Conservation (phyloP, 2,329 filamentous ascomycete species). For the Pseudogymnoascus destructans region DNA sequence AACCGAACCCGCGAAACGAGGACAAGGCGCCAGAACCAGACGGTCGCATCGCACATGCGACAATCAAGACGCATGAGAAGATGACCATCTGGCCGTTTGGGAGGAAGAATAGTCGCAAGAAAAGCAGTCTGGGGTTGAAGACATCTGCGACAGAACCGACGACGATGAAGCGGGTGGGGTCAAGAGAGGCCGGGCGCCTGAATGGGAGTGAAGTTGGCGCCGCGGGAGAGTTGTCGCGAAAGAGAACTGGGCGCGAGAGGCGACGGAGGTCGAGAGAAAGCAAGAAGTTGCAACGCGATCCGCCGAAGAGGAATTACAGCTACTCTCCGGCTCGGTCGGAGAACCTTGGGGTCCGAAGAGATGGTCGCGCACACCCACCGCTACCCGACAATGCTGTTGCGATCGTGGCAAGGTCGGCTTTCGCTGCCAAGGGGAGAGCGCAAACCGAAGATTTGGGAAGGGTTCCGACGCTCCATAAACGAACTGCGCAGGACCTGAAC, state of each 20-base stretch:
- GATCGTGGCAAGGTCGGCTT: slow-evolving; percentile 19
- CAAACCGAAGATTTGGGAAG: slow-evolving; percentile 32
- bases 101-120: slow-evolving; percentile 55
- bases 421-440: slow-evolving; percentile 19
- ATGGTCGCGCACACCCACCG: slow-evolving; percentile 19
- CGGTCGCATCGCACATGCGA: slow-evolving; percentile 1
- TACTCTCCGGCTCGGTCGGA: slow-evolving; percentile 49
- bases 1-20: neutral
- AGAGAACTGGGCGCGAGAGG: slow-evolving; percentile 26
- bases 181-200: slow-evolving; percentile 22
- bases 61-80: slow-evolving; percentile 19
- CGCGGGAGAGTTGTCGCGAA: slow-evolving; percentile 22
- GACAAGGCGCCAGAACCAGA: neutral
- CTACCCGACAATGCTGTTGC: slow-evolving; percentile 18
- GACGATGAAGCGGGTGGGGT: slow-evolving; percentile 24
- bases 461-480: slow-evolving; percentile 46
- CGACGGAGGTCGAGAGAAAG: slow-evolving; percentile 25
- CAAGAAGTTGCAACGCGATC: slow-evolving; percentile 29
- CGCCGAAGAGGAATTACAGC: slow-evolving; percentile 43
- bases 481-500: slow-evolving; percentile 44
- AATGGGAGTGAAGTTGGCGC: slow-evolving; percentile 24
- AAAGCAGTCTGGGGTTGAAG: slow-evolving; percentile 39
- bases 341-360: slow-evolving; percentile 32
- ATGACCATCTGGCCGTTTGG: slow-evolving; percentile 82
- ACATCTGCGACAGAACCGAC: slow-evolving; percentile 38